phyloP scores from a whole-genome alignment of 2,329 filamentous ascomycete species.

The Diaporthe sp. region DNA sequence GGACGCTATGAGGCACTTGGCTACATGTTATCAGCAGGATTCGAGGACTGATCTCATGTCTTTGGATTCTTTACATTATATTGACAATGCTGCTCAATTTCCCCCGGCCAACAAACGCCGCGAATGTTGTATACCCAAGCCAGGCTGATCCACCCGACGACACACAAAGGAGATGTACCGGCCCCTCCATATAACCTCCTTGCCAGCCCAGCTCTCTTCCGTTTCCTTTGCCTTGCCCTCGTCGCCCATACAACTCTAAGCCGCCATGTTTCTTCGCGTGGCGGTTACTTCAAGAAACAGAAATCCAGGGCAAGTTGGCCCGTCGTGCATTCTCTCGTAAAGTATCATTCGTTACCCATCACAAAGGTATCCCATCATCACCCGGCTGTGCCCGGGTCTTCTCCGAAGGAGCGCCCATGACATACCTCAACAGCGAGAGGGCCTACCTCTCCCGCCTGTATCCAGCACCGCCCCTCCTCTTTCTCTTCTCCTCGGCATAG shows the following conservation, averaged over 20 bases:
- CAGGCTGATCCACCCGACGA: constrained; percentile 2
- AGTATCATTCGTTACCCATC: neutral
- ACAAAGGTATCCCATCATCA: neutral
- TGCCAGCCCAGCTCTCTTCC: neutral
- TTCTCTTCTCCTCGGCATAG: constrained; percentile 56
- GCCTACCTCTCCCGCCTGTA: constrained; percentile 42
- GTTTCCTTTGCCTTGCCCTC: constrained; percentile 5
- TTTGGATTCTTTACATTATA: constrained; percentile 31
- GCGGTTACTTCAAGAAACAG: too few species aligned
- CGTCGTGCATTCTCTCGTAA: neutral
- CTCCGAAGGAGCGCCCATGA: neutral
- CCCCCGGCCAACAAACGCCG: constrained; percentile 21
- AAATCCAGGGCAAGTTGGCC: neutral
- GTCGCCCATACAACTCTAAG: neutral
- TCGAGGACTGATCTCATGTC: neutral
- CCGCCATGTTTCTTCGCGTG: too few species aligned
- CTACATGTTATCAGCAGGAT: neutral
- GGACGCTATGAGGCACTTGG: neutral
- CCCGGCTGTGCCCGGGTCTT: neutral
- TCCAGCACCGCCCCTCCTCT: constrained; percentile 48
- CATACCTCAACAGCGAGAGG: constrained; percentile 5
- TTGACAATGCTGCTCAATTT: constrained; percentile 29
- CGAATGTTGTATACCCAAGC: constrained; percentile 15
- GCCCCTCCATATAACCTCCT: neutral
- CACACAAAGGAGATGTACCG: constrained; percentile 18